Conservation (phyloP, 2,329 filamentous ascomycete genomes). For the Colletotrichum destructivum region DNA sequence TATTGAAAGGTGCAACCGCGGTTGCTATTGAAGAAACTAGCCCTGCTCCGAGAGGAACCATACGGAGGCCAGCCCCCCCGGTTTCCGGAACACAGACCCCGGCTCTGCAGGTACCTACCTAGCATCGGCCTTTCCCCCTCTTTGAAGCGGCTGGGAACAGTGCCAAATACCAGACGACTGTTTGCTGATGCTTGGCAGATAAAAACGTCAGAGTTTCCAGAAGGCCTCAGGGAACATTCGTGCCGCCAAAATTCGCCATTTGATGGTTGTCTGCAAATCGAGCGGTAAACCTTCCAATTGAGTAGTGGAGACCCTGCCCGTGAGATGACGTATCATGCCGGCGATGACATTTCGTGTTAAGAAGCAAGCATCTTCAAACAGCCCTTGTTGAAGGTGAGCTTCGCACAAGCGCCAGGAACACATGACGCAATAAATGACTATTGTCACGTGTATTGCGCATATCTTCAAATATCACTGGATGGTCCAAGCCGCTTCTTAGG, state of each 20-base stretch:
- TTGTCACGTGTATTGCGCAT: neutral
- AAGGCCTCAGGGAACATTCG: neutral
- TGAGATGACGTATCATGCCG: neutral
- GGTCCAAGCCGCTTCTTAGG: neutral
- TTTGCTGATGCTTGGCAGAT: neutral
- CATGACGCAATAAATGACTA: neutral
- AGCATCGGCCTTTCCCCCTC: conserved; percentile 33
- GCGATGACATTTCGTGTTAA: neutral
- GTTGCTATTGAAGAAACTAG: conserved; percentile 10
- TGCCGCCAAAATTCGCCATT: neutral
- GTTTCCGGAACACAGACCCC: conserved; percentile 33
- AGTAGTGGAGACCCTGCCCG: conserved; percentile 1
- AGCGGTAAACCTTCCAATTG: conserved; percentile 2
- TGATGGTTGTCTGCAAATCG: neutral
- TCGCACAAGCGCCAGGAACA: neutral
- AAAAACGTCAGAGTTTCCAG: neutral
- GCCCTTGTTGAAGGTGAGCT: neutral
- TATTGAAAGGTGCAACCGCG: neutral
- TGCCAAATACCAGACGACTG: neutral
- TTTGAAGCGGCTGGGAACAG: conserved; percentile 14
- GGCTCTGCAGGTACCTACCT: conserved; percentile 36
- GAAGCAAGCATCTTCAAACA: neutral
- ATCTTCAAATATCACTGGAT: neutral
- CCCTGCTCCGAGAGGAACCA: neutral
- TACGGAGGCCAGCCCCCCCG: conserved; percentile 9